Percentiles rank a stretch among this genome's conserved stretches.
Conservation (phyloP, 2,329 filamentous ascomycete species). For the Sclerotiophoma versabilis region DNA sequence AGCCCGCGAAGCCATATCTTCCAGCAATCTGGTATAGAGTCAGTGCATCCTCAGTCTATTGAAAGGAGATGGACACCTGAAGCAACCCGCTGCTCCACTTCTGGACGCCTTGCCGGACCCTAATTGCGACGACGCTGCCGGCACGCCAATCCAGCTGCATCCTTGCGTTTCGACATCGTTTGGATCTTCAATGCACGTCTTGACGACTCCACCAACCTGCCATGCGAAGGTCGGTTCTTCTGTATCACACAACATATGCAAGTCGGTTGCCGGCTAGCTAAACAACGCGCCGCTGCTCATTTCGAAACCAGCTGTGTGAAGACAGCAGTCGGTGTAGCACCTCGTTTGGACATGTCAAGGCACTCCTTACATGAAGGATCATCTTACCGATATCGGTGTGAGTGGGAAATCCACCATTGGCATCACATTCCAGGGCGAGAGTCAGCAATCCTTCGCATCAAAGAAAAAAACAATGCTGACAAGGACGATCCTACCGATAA, state of each 20-base stretch:
- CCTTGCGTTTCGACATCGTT: slow-evolving; percentile 12
- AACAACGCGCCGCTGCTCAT: slow-evolving; percentile 9
- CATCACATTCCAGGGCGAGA: background rate
- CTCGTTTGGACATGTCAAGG: slow-evolving; percentile 2
- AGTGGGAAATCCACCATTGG: background rate
- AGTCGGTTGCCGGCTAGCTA: background rate
- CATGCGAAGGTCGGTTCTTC: background rate
- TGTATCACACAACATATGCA: slow-evolving; percentile 3
- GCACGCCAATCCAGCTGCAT: slow-evolving; percentile 2
- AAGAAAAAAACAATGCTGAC: background rate
- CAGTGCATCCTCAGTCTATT: slow-evolving; percentile 14
- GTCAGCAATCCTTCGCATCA: background rate
- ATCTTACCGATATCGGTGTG: slow-evolving; percentile 4
- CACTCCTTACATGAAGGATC: slow-evolving; percentile 12
- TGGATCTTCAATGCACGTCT: slow-evolving; percentile 9
- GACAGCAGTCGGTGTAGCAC: slow-evolving; percentile 1
- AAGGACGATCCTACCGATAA: background rate
- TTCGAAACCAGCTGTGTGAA: slow-evolving; percentile 7
- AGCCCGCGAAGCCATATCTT: slow-evolving; percentile 3
- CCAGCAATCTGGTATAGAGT: slow-evolving; percentile 10
- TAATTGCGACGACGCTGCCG: slow-evolving; percentile 5
- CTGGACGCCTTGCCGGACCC: slow-evolving; percentile 6
- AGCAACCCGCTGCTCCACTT: slow-evolving; percentile 17
- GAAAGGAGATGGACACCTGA: slow-evolving; percentile 19
- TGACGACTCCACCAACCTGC: slow-evolving; percentile 5